Percentiles rank a stretch among this genome's conserved stretches.
Evolutionary conservation across 2,329 filamentous ascomycete species (phyloP).

Genomic region (Scytalidium sp.): DNA sequence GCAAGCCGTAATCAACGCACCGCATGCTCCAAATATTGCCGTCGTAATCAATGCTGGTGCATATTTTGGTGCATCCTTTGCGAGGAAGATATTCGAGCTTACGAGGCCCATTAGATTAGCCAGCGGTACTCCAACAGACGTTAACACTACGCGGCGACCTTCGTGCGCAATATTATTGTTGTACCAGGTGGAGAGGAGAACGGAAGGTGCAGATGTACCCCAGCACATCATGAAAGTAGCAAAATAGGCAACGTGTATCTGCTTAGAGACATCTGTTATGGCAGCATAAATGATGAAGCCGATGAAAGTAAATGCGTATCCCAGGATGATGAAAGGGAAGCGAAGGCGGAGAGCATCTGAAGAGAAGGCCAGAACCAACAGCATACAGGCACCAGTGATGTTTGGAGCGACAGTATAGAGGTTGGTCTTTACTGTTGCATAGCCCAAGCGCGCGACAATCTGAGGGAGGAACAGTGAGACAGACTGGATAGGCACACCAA

Average conservation of each 20-base stretch:
- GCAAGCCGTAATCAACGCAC: constrained; percentile 49
- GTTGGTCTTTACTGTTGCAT: constrained; percentile 60
- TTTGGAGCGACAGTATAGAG: constrained; percentile 82
- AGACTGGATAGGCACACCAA: constrained; percentile 57
- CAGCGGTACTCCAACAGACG: constrained; percentile 57
- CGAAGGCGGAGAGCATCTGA: constrained; percentile 50
- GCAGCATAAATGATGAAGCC: constrained; percentile 78
- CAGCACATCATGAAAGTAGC: constrained; percentile 68
- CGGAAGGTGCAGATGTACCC: constrained; percentile 26
- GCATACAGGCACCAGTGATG: constrained; percentile 67
- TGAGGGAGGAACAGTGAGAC: constrained; percentile 54
- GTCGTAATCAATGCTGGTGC: constrained; percentile 63
- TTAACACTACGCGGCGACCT: constrained; percentile 57
- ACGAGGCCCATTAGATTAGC: constrained; percentile 70
- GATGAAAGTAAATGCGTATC: constrained; percentile 70
- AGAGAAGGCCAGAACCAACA: constrained; percentile 68
- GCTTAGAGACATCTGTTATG: constrained; percentile 48
- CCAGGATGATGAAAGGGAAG: constrained; percentile 69
- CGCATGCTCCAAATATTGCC: constrained; percentile 60
- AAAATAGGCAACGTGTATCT: constrained; percentile 58
- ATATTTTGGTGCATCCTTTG: constrained; percentile 64
- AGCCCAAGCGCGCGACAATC: constrained; percentile 48
- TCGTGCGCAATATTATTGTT: constrained; percentile 68
- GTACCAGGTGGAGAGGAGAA: constrained; percentile 34
- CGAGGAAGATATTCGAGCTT: constrained; percentile 64